Evolutionary conservation across 495 filamentous ascomycete genomes (phyloP).

Genomic region (Aspergillus kassunensis): DNA sequence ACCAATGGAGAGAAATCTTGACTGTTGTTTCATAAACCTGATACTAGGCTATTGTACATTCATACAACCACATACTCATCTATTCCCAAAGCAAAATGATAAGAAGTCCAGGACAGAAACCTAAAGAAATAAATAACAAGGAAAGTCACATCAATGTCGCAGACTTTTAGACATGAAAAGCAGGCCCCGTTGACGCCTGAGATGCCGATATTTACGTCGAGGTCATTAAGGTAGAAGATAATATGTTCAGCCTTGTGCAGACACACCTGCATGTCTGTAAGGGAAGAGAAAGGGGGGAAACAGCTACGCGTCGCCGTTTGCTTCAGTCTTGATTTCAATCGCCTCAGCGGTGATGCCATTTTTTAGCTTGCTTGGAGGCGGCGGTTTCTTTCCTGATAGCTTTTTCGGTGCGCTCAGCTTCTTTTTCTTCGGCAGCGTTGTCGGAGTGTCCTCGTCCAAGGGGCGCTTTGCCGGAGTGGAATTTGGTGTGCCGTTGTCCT

Average conservation of each 20-base stretch:
- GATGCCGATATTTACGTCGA: constrained; percentile 33
- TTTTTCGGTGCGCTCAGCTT: constrained; percentile 42
- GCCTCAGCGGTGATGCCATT: constrained; percentile 26
- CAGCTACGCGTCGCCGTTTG: constrained; percentile 20
- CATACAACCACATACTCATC: constrained; percentile 16
- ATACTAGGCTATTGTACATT: constrained; percentile 16
- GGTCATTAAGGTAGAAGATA: constrained; percentile 20
- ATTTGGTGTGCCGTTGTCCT: constrained; percentile 33
- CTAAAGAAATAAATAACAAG: constrained; percentile 11
- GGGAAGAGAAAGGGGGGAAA: constrained; percentile 3
- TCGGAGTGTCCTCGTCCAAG: constrained; percentile 35
- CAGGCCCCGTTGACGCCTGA: constrained; percentile 24
- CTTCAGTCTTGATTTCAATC: constrained; percentile 24
- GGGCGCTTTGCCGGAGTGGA: constrained; percentile 39
- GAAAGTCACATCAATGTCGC: constrained; percentile 19
- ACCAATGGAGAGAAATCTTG: no score
- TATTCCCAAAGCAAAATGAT: constrained; percentile 14
- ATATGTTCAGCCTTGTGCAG: constrained; percentile 23
- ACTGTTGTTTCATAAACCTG: no score
- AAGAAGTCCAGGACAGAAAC: constrained; percentile 6
- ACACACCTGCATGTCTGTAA: constrained; percentile 10
- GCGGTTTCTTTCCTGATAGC: constrained; percentile 34
- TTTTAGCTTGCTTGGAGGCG: constrained; percentile 43
- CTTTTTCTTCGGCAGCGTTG: constrained; percentile 44
- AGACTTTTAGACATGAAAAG: constrained; percentile 20